Percentiles rank a stretch among this genome's conserved stretches.
Conservation (phyloP, 345 rosid genomes). For the Eucalyptus shirleyi region DNA sequence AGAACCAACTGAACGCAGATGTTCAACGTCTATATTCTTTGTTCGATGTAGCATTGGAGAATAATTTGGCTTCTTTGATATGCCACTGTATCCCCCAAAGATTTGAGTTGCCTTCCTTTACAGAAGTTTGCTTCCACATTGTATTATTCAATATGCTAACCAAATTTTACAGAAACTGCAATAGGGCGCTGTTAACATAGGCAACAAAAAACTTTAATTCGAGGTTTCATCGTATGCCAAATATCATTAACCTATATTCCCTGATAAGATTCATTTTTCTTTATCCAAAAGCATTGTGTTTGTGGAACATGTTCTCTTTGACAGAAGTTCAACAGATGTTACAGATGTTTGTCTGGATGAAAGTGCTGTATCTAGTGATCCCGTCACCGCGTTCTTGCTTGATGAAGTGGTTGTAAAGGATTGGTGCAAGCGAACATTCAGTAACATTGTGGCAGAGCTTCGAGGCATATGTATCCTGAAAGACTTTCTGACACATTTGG, state of each 20-base stretch:
- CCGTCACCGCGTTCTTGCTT: slow-evolving; percentile 85
- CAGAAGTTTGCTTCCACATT: neutral
- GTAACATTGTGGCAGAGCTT: slow-evolving; percentile 45
- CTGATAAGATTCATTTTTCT: neutral
- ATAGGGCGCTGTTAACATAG: neutral
- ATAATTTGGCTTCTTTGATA: slow-evolving; percentile 70
- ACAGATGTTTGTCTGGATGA: slow-evolving; percentile 98
- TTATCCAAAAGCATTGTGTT: neutral
- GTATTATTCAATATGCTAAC: neutral
- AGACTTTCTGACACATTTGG: neutral
- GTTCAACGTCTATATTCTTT: slow-evolving; percentile 81
- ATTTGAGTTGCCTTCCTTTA: neutral
- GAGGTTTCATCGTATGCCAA: neutral
- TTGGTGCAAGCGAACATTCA: slow-evolving; percentile 86
- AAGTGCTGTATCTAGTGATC: slow-evolving; percentile 96
- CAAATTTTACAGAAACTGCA: neutral
- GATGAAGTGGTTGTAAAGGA: slow-evolving; percentile 99
- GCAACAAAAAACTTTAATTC: neutral
- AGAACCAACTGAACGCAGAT: slow-evolving; percentile 45
- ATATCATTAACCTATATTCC: neutral
- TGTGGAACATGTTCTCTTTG: slow-evolving; percentile 19
- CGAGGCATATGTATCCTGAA: slow-evolving; percentile 76
- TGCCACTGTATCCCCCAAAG: slow-evolving; percentile 79
- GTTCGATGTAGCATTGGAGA: slow-evolving; percentile 85
- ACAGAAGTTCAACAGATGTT: slow-evolving; percentile 59